Conservation (phyloP, 2,329 filamentous ascomycete genomes). For the Pestalotiopsis sp. region DNA sequence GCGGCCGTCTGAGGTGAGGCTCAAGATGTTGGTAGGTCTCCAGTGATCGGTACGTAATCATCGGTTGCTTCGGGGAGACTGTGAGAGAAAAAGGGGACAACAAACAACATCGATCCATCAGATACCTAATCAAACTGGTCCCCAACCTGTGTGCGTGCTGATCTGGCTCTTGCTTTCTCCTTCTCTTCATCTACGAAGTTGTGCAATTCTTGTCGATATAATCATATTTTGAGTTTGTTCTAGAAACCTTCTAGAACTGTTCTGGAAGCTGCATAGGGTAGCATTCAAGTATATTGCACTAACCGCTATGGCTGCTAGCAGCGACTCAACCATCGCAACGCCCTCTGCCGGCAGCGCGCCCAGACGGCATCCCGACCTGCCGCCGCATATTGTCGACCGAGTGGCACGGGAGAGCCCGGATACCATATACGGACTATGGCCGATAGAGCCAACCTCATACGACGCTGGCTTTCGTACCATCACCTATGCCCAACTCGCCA, state of each 20-base stretch:
- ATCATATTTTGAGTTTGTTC: not conserved
- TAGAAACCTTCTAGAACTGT: not conserved
- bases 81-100: not conserved
- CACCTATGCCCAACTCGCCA: constrained; percentile 24
- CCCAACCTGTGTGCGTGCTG: not conserved
- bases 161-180: not conserved
- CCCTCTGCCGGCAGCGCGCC: not conserved
- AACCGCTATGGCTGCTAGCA: not conserved
- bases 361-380: constrained; percentile 14
- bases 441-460: constrained; percentile 24
- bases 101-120: not conserved
- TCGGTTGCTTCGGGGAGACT: not conserved
- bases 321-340: not conserved
- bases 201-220: not conserved
- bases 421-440: constrained; percentile 32
- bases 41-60: not conserved
- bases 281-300: not conserved
- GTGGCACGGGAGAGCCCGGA: constrained; percentile 29
- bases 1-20: not conserved
- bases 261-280: not conserved
- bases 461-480: constrained; percentile 22
- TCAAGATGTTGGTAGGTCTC: not conserved
- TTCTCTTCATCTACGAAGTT: not conserved
- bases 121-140: not conserved
- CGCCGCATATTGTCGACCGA: constrained; percentile 35